Percentiles rank a stretch among this genome's conserved stretches.
Conservation (phyloP, 352 stramenopile genomes). For the Blastocystis sp. region DNA sequence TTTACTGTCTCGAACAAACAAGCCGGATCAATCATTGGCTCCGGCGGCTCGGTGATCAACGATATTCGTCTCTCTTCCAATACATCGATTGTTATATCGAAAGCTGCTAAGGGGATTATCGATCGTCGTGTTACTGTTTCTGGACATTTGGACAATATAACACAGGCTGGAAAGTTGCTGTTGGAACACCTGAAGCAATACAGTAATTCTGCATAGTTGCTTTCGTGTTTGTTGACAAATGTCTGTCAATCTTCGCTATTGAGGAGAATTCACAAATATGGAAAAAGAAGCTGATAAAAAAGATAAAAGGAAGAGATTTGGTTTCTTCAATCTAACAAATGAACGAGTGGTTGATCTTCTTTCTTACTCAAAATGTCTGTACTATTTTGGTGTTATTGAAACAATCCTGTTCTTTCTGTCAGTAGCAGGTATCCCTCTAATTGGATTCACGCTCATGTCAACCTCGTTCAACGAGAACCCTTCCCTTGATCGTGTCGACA, state of each 20-base stretch:
- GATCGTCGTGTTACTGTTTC: conserved; percentile 3
- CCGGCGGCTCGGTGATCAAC: neutral
- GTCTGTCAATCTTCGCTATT: neutral
- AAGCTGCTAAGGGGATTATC: neutral
- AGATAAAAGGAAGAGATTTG: neutral
- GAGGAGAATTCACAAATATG: neutral
- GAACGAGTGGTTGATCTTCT: conserved; percentile 46
- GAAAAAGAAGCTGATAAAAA: neutral
- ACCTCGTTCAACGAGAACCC: conserved; percentile 34
- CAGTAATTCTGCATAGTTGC: neutral
- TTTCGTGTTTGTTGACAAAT: conserved; percentile 58
- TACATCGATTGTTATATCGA: neutral
- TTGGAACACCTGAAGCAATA: neutral
- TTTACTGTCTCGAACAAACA: conserved; percentile 1
- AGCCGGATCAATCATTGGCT: conserved; percentile 23
- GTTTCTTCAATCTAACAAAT: conserved; percentile 44
- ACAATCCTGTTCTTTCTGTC: conserved; percentile 20
- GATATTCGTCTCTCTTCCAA: neutral
- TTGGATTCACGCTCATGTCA: conserved; percentile 40
- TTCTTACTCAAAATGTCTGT: conserved; percentile 40
- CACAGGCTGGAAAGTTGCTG: neutral
- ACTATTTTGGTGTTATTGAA: conserved; percentile 49
- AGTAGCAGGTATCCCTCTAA: neutral
- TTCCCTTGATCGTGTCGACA: neutral
- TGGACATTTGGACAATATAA: neutral